A percentile compares a stretch with the other conserved stretches of the same genome.
Evolutionary conservation across 2,329 filamentous ascomycete genomes (phyloP).

Genomic region (Cytospora chrysosperma): DNA sequence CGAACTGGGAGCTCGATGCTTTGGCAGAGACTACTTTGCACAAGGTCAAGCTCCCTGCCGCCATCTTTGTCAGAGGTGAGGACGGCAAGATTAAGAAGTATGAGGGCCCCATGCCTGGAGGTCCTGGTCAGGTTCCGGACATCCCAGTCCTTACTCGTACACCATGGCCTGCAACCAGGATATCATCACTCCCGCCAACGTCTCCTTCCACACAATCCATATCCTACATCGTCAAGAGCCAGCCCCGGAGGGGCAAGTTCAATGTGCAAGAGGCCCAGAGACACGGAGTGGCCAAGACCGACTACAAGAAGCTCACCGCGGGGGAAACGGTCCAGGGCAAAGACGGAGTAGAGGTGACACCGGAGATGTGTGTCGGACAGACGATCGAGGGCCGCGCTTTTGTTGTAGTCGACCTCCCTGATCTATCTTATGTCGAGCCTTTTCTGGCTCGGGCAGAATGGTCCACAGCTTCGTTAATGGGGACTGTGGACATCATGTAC

Average conservation of each 20-base stretch:
- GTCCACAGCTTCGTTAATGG: conserved; percentile 62
- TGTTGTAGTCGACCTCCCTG: conserved; percentile 77
- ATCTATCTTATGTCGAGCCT: conserved; percentile 64
- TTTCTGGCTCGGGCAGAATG: conserved; percentile 74
- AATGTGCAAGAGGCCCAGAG: conserved; percentile 61
- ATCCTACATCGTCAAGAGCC: conserved; percentile 82
- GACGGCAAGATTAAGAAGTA: conserved; percentile 69
- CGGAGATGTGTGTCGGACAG: conserved; percentile 81
- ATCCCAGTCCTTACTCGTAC: conserved; percentile 70
- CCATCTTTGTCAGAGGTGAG: conserved; percentile 66
- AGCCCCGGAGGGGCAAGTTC: conserved; percentile 79
- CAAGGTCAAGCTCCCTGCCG: conserved; percentile 65
- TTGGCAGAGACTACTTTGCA: conserved; percentile 65
- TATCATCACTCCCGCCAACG: conserved; percentile 67
- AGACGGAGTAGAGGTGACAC: conserved; percentile 69
- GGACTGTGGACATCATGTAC: conserved; percentile 65
- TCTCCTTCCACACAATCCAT: conserved; percentile 65
- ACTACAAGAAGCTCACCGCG: conserved; percentile 59
- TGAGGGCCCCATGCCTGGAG: conserved; percentile 62
- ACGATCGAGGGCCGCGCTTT: conserved; percentile 68
- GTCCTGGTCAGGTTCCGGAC: conserved; percentile 51
- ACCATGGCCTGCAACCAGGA: conserved; percentile 73
- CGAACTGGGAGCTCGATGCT: conserved; percentile 70
- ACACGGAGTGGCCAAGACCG: conserved; percentile 58
- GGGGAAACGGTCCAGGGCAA: conserved; percentile 63